Evolutionary conservation across 345 rosid species (phyloP), one percentile per base, ranked within the genome.

Genomic region (Excoecaria agallocha): DNA sequence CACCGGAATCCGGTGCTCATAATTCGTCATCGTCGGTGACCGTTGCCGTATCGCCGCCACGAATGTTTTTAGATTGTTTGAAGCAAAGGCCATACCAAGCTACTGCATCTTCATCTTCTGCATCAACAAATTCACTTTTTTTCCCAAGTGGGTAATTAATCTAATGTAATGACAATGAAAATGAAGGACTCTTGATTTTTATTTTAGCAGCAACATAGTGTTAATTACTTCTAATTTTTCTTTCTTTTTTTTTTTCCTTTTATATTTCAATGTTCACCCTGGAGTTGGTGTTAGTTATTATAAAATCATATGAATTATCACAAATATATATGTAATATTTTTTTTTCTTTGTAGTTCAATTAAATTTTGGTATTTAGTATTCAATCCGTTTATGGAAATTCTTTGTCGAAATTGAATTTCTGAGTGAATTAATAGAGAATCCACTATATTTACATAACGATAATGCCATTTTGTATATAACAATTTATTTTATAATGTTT

Each of bases 11-110:
- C 20, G 92, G 86, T 45, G 69, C 81, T 63, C 90, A 84, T 8
- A 68, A 68, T 43, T 83, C 92, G 4, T 76, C 90, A 3, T 83
- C 94, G 4, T 83, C 91, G 4, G 89, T 87, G 80, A 90, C 91
- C 2, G 82, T 81, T 57, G 84, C 91, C 0, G 49, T 86, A 46
- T 90, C 94, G 5, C 92, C 96, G 2, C 90, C 98, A 3, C 77
- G 89, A 57, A 92, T 92, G 76, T 84, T 89, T 11, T 70, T 93
- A 87, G 98, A 95, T 69, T 86, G 90, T 76, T 95, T 89, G 90
- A 81, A 88, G 87, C 90, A 84, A 78, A 85, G 86, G 64, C 76
- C 86, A 12, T 87, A 81, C 78, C 89, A 78, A 75, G 79, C 84
- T 3, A 84, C 80, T 8, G 82, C 78, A 6, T 51, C 86, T 30